Evolutionary conservation across 495 filamentous ascomycete species (phyloP).

Genomic region (Bathelium albidoporum): DNA sequence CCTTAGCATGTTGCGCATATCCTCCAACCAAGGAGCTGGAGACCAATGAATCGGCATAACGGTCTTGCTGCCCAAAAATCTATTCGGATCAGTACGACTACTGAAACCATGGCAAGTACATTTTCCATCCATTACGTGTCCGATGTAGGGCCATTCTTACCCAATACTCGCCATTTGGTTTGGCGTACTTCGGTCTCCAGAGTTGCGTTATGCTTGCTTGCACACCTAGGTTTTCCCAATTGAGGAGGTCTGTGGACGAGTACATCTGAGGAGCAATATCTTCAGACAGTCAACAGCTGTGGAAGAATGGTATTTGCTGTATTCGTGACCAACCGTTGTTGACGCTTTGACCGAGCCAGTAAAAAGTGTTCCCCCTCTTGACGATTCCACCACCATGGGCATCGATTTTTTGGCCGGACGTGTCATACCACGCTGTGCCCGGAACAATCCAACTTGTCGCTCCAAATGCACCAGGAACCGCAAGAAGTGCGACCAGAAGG

Average conservation of each 20-base stretch:
- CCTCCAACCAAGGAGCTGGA: slow-evolving; percentile 28
- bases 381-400: slow-evolving; percentile 35
- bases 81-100: slow-evolving; percentile 6
- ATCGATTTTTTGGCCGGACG: slow-evolving; percentile 33
- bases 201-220: slow-evolving; percentile 4
- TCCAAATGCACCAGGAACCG: not conserved
- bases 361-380: slow-evolving; percentile 20
- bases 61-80: slow-evolving; percentile 40
- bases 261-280: slow-evolving; percentile 37
- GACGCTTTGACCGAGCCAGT: slow-evolving; percentile 37
- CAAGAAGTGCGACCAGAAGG: not conserved
- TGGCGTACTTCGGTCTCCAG: slow-evolving; percentile 39
- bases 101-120: not conserved
- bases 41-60: slow-evolving; percentile 34
- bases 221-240: slow-evolving; percentile 28
- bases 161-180: slow-evolving; percentile 37
- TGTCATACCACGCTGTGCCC: slow-evolving; percentile 34
- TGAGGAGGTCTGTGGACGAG: slow-evolving; percentile 36
- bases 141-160: slow-evolving; percentile 16
- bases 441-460: slow-evolving; percentile 20
- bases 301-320: not conserved
- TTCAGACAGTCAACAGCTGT: slow-evolving; percentile 6
- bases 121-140: not conserved
- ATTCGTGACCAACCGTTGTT: slow-evolving; percentile 26
- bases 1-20: slow-evolving; percentile 30